Evolutionary conservation across 2,329 filamentous ascomycete genomes (phyloP).

Genomic region (Periconia digitata): DNA sequence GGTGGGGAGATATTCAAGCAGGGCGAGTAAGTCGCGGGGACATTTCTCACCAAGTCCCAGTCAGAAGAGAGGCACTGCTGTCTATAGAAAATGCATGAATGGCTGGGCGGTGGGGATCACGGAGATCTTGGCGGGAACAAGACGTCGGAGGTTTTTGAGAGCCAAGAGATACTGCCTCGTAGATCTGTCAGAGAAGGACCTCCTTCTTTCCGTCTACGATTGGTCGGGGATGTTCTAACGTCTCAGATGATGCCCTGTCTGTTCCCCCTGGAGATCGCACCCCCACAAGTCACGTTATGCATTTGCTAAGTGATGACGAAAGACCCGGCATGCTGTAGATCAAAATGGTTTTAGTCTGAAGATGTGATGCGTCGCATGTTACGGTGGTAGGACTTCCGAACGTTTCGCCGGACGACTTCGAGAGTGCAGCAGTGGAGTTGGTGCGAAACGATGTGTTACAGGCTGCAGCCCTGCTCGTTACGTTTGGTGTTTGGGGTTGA

Average conservation of each 20-base stretch:
- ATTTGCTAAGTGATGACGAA: no score
- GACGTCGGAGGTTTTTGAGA: conserved; percentile 12
- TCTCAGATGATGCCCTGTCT: no score
- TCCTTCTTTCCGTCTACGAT: not conserved
- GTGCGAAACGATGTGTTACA: not conserved
- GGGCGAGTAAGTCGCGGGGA: no score
- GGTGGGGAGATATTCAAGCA: no score
- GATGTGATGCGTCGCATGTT: no score
- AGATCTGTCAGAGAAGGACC: not conserved
- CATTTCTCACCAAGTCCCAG: not conserved
- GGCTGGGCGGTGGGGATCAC: no score
- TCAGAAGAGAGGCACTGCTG: not conserved
- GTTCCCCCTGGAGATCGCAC: no score
- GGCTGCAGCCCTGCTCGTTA: conserved; percentile 1
- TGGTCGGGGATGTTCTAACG: not conserved
- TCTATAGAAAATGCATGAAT: not conserved
- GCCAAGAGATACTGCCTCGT: not conserved
- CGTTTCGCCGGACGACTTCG: no score
- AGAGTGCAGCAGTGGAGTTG: not conserved
- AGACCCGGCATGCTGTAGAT: no score
- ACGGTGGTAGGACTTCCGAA: no score
- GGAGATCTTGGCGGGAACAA: conserved; percentile 14
- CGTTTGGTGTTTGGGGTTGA: conserved; percentile 6
- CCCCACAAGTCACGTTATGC: no score
- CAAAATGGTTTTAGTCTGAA: no score